Evolutionary conservation across 2,329 filamentous ascomycete genomes (phyloP).

Genomic region (Septoria petroselini): DNA sequence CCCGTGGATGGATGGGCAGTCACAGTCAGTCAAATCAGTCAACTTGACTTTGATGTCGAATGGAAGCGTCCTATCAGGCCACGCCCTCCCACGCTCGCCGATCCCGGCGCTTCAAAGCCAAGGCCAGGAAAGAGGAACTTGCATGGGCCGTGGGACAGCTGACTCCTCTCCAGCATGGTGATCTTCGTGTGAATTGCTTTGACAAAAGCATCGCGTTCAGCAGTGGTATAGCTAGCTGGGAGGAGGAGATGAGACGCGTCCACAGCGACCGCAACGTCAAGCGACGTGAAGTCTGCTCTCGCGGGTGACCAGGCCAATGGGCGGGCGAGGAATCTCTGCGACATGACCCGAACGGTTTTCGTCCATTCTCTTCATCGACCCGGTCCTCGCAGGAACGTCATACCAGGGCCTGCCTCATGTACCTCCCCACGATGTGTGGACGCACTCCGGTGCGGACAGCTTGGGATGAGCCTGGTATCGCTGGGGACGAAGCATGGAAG

Average conservation of each 20-base stretch:
- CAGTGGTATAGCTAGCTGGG: conserved; percentile 6
- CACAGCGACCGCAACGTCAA: conserved; percentile 11
- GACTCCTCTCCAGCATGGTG: background rate
- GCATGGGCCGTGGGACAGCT: background rate
- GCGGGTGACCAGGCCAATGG: conserved; percentile 7
- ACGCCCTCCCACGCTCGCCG: background rate
- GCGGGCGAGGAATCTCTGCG: background rate
- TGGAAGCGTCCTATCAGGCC: background rate
- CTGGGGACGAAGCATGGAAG: background rate
- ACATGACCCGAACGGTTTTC: conserved; percentile 15
- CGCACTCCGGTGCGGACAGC: conserved; percentile 1
- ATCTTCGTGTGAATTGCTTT: background rate
- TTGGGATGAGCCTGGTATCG: background rate
- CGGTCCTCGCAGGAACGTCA: background rate
- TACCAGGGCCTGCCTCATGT: background rate
- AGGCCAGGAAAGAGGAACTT: too few species aligned
- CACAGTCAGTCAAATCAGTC: background rate
- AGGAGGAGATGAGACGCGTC: conserved; percentile 13
- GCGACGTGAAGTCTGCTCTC: conserved; percentile 6
- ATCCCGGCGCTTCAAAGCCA: too few species aligned
- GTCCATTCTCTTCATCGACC: conserved; percentile 7
- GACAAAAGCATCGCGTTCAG: background rate
- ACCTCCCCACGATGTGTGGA: background rate
- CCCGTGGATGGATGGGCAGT: background rate
- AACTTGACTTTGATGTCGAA: background rate